These are phyloP conservation scores for Beauveria sp. DNA, from an alignment of 2,329 filamentous ascomycete species.

Conservation along the genomic window DNA sequence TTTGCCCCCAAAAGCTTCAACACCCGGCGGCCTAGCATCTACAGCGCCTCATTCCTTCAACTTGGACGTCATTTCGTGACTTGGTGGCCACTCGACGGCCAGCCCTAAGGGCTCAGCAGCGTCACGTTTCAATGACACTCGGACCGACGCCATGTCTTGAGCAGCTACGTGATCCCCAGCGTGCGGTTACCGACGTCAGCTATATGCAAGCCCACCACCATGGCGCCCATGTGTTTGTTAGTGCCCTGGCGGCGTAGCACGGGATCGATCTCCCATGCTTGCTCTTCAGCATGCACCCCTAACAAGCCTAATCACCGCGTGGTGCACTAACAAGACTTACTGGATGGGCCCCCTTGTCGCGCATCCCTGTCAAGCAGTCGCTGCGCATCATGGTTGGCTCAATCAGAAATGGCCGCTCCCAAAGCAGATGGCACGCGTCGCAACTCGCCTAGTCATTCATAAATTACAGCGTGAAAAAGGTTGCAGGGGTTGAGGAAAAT, in stretches of 20 bases:
- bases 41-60: neutral
- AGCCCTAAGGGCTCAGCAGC: neutral
- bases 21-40: neutral
- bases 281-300: neutral
- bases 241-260: conserved; percentile 5
- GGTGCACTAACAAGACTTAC: neutral
- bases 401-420: neutral
- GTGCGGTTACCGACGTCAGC: neutral
- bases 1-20: neutral
- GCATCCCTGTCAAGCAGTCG: conserved; percentile 4
- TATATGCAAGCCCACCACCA: neutral
- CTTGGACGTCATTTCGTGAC: neutral
- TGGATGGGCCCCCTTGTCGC: neutral
- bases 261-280: conserved; percentile 11
- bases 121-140: conserved; percentile 1
- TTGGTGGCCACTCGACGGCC: neutral
- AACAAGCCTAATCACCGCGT: neutral
- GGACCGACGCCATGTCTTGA: neutral
- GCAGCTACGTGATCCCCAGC: neutral
- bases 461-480: no score
- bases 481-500: neutral
- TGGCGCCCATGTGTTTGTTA: neutral
- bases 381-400: conserved; percentile 8
- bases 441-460: neutral
- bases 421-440: conserved; percentile 9